Conservation (phyloP, 805 yeast species). For the Komagataella pastoris region DNA sequence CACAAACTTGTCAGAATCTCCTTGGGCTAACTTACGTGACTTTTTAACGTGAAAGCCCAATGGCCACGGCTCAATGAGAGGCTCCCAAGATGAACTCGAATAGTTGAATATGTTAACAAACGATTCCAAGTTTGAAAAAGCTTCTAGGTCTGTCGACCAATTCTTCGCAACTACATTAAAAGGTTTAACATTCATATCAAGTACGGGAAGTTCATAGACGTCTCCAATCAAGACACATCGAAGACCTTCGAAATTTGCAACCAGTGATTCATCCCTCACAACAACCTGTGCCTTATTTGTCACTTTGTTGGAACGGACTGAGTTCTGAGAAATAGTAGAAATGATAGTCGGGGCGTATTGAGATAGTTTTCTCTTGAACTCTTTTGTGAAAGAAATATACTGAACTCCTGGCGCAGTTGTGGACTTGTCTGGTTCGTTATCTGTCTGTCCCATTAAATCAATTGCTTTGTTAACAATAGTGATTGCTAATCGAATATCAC, state of each 20-base stretch:
- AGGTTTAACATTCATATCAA: constrained; percentile 63
- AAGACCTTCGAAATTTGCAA: constrained; percentile 58
- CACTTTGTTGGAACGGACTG: constrained; percentile 9
- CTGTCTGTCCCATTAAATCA: constrained; percentile 23
- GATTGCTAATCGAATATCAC: constrained; percentile 77
- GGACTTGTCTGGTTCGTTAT: constrained; percentile 2
- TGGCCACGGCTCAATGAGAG: constrained; percentile 81
- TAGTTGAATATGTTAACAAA: constrained; percentile 73
- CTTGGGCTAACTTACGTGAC: constrained; percentile 10
- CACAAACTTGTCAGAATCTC: constrained; percentile 32
- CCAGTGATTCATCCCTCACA: constrained; percentile 56
- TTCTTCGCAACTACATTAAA: constrained; percentile 57
- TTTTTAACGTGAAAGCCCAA: constrained; percentile 58
- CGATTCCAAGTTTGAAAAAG: constrained; percentile 51
- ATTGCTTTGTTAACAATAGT: constrained; percentile 63
- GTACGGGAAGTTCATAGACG: constrained; percentile 78
- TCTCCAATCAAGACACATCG: constrained; percentile 81
- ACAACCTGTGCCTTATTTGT: constrained; percentile 22
- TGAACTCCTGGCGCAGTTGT: constrained; percentile 5
- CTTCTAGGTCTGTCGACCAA: constrained; percentile 79
- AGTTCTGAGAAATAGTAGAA: constrained; percentile 31
- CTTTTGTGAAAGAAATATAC: constrained; percentile 36
- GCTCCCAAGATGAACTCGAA: constrained; percentile 90
- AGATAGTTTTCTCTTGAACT: constrained; percentile 44
- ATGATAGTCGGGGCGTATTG: constrained; percentile 59